Evolutionary conservation across 179 eudicot genomes (phyloP).

Genomic region (Monotropa hypopitys): DNA sequence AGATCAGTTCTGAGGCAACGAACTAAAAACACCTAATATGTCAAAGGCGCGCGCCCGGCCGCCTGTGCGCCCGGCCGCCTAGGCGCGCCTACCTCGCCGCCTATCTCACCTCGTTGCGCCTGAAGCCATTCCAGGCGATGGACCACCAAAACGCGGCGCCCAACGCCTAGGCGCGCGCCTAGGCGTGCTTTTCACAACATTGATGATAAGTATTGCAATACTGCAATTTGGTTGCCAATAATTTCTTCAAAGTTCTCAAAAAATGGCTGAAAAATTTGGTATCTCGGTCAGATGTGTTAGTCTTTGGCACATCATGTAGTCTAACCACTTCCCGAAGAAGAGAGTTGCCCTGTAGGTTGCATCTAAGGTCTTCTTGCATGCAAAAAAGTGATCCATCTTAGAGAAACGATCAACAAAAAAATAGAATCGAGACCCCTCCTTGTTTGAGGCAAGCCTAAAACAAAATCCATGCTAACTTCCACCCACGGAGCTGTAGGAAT

Average conservation of each 20-base stretch:
- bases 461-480: not conserved
- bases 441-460: not conserved
- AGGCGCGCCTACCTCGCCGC: too few relatives aligned
- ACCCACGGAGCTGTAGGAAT: not conserved
- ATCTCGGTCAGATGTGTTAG: not conserved
- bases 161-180: too few relatives aligned
- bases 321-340: constrained; percentile 1
- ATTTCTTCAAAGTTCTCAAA: not conserved
- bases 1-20: too few relatives aligned
- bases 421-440: not conserved
- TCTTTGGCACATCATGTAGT: not conserved
- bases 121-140: too few relatives aligned
- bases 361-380: not conserved
- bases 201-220: too few relatives aligned
- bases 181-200: too few relatives aligned
- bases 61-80: too few relatives aligned
- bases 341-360: not conserved
- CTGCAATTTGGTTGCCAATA: too few relatives aligned
- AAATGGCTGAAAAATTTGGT: not conserved
- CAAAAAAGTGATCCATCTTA: not conserved
- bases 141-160: too few relatives aligned
- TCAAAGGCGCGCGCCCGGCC: too few relatives aligned
- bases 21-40: too few relatives aligned
- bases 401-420: not conserved
- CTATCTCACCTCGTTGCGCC: too few relatives aligned